Percentiles rank a stretch among this genome's conserved stretches.
phyloP scores from a whole-genome alignment of 495 filamentous ascomycete species.

The Hypomontagnella monticulosa region DNA sequence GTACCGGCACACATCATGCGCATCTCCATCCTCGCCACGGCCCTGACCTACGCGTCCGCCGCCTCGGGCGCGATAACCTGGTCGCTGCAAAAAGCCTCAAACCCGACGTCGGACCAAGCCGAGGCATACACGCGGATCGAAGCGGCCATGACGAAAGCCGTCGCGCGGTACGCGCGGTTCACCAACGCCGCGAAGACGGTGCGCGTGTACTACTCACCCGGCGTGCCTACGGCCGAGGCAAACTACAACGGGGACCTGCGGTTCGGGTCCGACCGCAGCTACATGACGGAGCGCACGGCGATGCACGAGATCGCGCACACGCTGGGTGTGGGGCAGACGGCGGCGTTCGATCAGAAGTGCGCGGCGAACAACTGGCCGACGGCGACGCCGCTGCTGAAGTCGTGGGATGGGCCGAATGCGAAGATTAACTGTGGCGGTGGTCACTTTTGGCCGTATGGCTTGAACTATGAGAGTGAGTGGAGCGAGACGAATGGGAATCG shows the following conservation, averaged over 20 bases:
- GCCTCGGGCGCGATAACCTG: conserved; percentile 47
- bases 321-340: conserved; percentile 54
- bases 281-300: conserved; percentile 59
- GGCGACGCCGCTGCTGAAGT: conserved; percentile 48
- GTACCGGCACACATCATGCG: conserved; percentile 42
- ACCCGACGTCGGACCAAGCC: conserved; percentile 50
- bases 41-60: conserved; percentile 36
- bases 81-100: conserved; percentile 43
- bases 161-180: conserved; percentile 49
- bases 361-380: conserved; percentile 50
- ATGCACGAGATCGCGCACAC: conserved; percentile 59
- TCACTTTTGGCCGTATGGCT: conserved; percentile 56
- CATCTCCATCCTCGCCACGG: conserved; percentile 40
- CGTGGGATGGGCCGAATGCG: conserved; percentile 50
- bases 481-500: conserved; percentile 53
- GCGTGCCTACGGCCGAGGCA: conserved; percentile 54
- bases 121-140: conserved; percentile 54
- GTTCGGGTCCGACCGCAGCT: conserved; percentile 53
- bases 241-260: conserved; percentile 57
- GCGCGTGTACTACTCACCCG: conserved; percentile 50
- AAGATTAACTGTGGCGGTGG: conserved; percentile 57
- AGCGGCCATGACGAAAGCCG: conserved; percentile 48
- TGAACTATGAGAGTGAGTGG: conserved; percentile 55
- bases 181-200: conserved; percentile 48
- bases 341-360: conserved; percentile 50